These are phyloP conservation scores for Cudoniella acicularis DNA, from an alignment of 495 filamentous ascomycete genomes.

Conservation along the genomic window DNA sequence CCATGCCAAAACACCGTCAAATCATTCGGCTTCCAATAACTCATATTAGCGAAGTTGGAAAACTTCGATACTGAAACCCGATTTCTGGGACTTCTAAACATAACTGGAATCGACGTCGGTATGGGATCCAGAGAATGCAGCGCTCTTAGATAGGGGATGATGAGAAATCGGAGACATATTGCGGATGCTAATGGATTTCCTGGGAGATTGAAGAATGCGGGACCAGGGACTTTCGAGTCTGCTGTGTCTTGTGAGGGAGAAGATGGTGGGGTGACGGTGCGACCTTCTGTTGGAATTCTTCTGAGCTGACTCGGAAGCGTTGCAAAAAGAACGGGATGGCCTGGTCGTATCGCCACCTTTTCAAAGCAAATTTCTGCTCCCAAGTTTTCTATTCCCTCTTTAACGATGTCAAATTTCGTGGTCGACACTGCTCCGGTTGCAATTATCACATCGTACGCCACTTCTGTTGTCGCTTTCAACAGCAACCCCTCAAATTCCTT, in stretches of 20 bases:
- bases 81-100: background rate
- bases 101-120: background rate
- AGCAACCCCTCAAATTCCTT: background rate
- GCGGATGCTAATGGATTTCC: background rate
- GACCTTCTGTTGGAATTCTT: background rate
- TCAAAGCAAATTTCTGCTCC: background rate
- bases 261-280: background rate
- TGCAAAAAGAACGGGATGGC: background rate
- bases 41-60: background rate
- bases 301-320: background rate
- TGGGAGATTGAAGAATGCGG: background rate
- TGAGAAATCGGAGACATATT: background rate
- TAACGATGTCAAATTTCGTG: background rate
- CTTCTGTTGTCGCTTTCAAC: background rate
- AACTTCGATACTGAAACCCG: background rate
- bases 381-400: background rate
- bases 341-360: background rate
- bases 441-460: background rate
- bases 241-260: background rate
- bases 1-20: background rate
- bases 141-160: background rate
- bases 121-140: background rate
- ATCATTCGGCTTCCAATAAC: background rate
- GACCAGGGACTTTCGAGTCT: background rate
- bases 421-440: background rate